Evolutionary conservation across 2,329 filamentous ascomycete species (phyloP), one percentile per base, ranked within the genome.

Genomic region (Daldinia sp.): DNA sequence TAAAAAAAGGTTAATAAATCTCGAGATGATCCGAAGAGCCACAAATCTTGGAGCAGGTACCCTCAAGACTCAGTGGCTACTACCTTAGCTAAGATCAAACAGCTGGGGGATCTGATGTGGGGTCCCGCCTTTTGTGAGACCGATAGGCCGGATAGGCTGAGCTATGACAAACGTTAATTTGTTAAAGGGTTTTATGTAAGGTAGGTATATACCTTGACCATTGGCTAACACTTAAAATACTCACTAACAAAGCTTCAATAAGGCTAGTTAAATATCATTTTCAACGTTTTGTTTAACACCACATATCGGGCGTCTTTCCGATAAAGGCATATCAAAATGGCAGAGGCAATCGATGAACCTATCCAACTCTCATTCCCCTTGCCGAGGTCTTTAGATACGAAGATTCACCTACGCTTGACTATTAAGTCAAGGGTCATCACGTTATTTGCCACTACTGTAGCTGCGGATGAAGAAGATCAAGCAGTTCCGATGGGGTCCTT

Each of bases 401-500:
- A 82, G 66, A 83, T 90, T 63, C 85, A 88, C 73, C 73, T 89
- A 32, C 85, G 85, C 41, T 75, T 90, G 49, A 86, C 84, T 13
- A 80, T 85, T 57, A 84, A 84, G 62, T 77, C 82, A 35, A 88
- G 85, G 70, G 84, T 82, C 27, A 77, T 89, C 57, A 75, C 87
- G 55, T 75, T 90, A n/a, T 87, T 87, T 71, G 77, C 90, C 45
- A 86, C 87, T 0, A 89, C 87, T 0, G 81, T 83, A 3, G 75
- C 82, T 23, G 79, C 80, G 57, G 85, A 85, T 53, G 83, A 87
- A 39, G 75, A 77, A n/a, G 79, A 79, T 10, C 74, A 77, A 7
- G 75, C 82, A 6, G 80, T 85, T 37, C 80, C 85, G 50, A 84
- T 98, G 77, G 94, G 95, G 2, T 97, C 93, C 50, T 94, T 98